Evolutionary conservation across 1,284 basidiomycete species (phyloP).

Genomic region (Vanrija pseudolonga): DNA sequence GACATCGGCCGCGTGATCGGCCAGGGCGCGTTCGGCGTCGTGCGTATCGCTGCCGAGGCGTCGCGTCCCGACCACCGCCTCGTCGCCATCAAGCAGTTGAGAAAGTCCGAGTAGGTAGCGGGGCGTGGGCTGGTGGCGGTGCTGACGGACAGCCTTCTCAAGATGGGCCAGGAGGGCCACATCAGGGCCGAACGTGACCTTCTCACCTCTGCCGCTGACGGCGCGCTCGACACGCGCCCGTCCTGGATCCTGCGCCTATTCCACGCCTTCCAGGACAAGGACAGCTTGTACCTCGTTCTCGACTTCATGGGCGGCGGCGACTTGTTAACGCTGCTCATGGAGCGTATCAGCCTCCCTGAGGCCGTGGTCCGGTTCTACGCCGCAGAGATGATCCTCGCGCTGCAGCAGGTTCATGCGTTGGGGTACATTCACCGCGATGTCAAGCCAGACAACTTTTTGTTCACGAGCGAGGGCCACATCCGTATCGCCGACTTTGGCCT

Average conservation of each 20-base stretch:
- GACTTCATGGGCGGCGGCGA: conserved; percentile 97
- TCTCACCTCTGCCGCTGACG: conserved; percentile 31
- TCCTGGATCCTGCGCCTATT: conserved; percentile 86
- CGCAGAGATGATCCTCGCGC: conserved; percentile 96
- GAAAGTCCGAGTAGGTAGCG: conserved; percentile 69
- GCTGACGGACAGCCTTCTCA: conserved; percentile 63
- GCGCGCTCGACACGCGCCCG: conserved; percentile 46
- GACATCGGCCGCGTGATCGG: conserved; percentile 91
- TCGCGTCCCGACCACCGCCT: conserved; percentile 62
- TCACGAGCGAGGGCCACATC: conserved; percentile 88
- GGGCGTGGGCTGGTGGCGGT: too few species aligned
- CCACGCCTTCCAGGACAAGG: conserved; percentile 74
- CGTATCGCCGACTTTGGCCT: conserved; percentile 93
- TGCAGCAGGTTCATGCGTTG: conserved; percentile 87
- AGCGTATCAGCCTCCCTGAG: conserved; percentile 89
- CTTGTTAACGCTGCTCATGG: conserved; percentile 89
- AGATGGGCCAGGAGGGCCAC: conserved; percentile 91
- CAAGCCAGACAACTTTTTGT: conserved; percentile 94
- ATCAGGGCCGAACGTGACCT: conserved; percentile 49
- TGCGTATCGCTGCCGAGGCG: conserved; percentile 81
- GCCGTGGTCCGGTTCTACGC: conserved; percentile 91
- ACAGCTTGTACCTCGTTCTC: conserved; percentile 88
- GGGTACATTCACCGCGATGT: conserved; percentile 98
- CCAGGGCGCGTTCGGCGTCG: conserved; percentile 95
- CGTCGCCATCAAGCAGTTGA: conserved; percentile 96